phyloP scores from a whole-genome alignment of 2,329 filamentous ascomycete genomes.

The Xylariomycetidae sp. region DNA sequence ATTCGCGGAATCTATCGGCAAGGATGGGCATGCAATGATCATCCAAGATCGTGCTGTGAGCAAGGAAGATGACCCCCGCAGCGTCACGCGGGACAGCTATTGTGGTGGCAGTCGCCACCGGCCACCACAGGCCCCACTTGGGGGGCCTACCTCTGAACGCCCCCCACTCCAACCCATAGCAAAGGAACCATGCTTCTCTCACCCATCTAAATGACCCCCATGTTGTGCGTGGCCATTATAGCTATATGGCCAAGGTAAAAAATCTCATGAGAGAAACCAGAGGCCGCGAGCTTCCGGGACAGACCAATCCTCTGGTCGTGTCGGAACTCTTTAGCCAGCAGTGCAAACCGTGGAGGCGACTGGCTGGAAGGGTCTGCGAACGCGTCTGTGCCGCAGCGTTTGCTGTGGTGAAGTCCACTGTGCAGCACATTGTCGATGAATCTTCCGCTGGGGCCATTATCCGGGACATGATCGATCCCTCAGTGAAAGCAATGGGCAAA shows the following conservation, averaged over 20 bases:
- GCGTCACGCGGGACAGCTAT: too few relatives aligned
- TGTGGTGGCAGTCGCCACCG: too few relatives aligned
- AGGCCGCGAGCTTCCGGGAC: slow-evolving; percentile 26
- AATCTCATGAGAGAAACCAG: slow-evolving; percentile 14
- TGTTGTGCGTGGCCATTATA: too few relatives aligned
- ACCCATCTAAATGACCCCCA: too few relatives aligned
- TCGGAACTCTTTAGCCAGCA: slow-evolving; percentile 23
- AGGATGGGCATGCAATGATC: slow-evolving; percentile 11
- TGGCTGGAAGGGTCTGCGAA: slow-evolving; percentile 10
- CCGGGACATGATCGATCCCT: slow-evolving; percentile 8
- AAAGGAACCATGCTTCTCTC: too few relatives aligned
- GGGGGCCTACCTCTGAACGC: too few relatives aligned
- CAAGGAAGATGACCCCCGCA: not conserved
- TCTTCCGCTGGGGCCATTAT: slow-evolving; percentile 12
- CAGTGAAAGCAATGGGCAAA: slow-evolving; percentile 12
- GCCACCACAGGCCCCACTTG: too few relatives aligned
- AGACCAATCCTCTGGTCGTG: slow-evolving; percentile 24
- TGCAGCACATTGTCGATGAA: slow-evolving; percentile 12
- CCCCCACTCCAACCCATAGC: too few relatives aligned
- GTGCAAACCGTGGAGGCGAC: slow-evolving; percentile 18
- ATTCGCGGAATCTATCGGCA: slow-evolving; percentile 17
- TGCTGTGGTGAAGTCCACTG: slow-evolving; percentile 4
- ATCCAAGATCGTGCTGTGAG: not conserved
- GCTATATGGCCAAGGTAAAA: too few relatives aligned
- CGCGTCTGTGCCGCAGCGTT: slow-evolving; percentile 9